Base-by-base conservation (phyloP, 257 asterid species). In the Voacanga thouarsii region DNA sequence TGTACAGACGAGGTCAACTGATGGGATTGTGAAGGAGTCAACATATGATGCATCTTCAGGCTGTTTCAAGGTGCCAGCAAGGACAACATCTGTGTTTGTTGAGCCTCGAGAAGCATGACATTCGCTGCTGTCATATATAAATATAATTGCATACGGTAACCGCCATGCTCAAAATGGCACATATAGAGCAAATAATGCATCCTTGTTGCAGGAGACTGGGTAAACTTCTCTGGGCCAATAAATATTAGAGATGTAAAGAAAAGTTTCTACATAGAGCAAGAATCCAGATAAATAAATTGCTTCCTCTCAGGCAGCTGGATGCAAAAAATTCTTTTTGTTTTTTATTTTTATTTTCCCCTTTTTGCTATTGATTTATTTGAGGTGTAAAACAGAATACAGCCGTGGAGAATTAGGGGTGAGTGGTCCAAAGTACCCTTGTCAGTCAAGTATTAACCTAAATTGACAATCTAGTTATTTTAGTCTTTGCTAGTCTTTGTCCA, bases 21-120 rank as follows among this genome's bases (percentile, higher is more conserved):
- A 94, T 84, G 81, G 83, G 33, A 78, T 88, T 81, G 96, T 88
- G 70, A 94, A 90, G 84, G 81, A 84, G 41, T 90, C 97, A 37
- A 86, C 80, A 12, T 95, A 90, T 12, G 90, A 95, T 79, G 85
- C 92, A 14, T 74, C 89, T n/a, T 81, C 84, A 8, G 97, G 97
- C 56, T 82, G 91, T 72, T 93, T 95, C 83, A 82, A 77, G 26
- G 86, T 95, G 76, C 98, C 99, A 39, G 75, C 87, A 6, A 86
- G 98, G 84, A 95, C 98, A 18, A 84, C 95, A 6, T 80, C 98
- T 4, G 97, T 95, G 76, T 95, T 90, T 49, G 90, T 91, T 44
- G 90, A 91, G 75, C 84, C 81, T 75, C 92, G 97, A 65, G 23
- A 33, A 33, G 41, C 49, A 28, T 81, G 60, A 71, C 28, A 56